phyloP scores from a whole-genome alignment of 441 rosid genomes.

The Dalechampia spathulata region DNA sequence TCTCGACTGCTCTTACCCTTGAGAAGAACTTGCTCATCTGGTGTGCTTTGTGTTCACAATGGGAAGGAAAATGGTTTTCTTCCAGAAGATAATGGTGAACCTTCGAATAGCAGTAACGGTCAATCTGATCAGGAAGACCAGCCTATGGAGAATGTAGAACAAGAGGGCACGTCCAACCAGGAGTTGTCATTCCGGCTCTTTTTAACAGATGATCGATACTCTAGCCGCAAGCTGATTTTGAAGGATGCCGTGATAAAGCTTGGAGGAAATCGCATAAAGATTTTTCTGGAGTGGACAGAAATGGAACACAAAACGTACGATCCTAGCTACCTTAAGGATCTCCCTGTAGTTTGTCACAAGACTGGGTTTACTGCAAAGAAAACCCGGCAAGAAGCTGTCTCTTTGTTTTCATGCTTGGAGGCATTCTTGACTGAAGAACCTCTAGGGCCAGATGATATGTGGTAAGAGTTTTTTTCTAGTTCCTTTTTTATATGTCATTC shows the following conservation, averaged over 20 bases:
- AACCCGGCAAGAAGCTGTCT: constrained; percentile 55
- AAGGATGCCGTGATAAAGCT: constrained; percentile 41
- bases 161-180: constrained; percentile 24
- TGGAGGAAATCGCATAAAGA: constrained; percentile 36
- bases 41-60: constrained; percentile 22
- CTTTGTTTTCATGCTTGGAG: constrained; percentile 66
- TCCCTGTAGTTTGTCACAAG: constrained; percentile 60
- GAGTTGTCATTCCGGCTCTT: constrained; percentile 39
- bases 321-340: constrained; percentile 60
- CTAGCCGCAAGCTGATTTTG: constrained; percentile 35
- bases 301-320: constrained; percentile 53
- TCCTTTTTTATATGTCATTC: neutral
- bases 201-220: constrained; percentile 30
- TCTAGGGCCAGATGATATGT: constrained; percentile 82
- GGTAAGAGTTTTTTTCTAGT: constrained; percentile 24
- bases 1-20: constrained; percentile 54
- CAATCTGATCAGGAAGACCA: constrained; percentile 24
- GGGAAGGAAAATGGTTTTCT: constrained; percentile 49
- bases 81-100: constrained; percentile 36
- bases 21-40: constrained; percentile 38
- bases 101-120: constrained; percentile 30
- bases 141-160: constrained; percentile 28
- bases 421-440: constrained; percentile 79
- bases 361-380: constrained; percentile 37
- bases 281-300: constrained; percentile 64